Evolutionary conservation across 306 rosid genomes (phyloP).

Genomic region (Corylus americana): DNA sequence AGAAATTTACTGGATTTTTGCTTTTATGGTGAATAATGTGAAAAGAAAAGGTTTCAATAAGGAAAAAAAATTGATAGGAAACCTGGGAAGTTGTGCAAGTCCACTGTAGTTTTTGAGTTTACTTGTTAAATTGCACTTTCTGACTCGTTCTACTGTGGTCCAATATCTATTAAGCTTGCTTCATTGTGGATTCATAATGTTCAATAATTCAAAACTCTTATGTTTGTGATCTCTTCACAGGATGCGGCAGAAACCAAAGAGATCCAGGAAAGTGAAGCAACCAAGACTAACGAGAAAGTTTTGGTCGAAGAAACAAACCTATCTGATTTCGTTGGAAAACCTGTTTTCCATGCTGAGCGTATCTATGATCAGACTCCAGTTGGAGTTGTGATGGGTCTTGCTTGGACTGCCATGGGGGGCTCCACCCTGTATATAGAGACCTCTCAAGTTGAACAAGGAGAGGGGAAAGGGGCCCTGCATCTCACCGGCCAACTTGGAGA

Average conservation of each 20-base stretch:
- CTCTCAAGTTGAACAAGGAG: constrained; percentile 74
- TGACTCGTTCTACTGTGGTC: neutral
- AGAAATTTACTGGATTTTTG: neutral
- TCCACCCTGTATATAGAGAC: constrained; percentile 96
- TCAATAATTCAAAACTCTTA: constrained; percentile 21
- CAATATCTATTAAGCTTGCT: constrained; percentile 1
- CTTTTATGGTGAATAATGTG: neutral
- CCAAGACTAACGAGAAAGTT: constrained; percentile 49
- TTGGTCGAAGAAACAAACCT: constrained; percentile 59
- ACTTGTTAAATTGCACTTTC: neutral
- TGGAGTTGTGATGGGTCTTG: constrained; percentile 99
- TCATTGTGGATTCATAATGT: constrained; percentile 6
- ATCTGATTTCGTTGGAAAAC: constrained; percentile 85
- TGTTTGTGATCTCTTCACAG: constrained; percentile 34
- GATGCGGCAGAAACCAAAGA: constrained; percentile 42
- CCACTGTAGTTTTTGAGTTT: neutral
- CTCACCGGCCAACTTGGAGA: constrained; percentile 98
- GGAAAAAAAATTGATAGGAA: neutral
- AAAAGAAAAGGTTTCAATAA: neutral
- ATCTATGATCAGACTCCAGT: constrained; percentile 79
- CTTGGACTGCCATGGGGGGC: constrained; percentile 99
- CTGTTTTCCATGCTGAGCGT: constrained; percentile 97
- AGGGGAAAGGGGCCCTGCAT: constrained; percentile 79
- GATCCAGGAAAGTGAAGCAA: constrained; percentile 39
- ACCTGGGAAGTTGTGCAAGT: neutral